phyloP scores from a whole-genome alignment of 192 early-diverging fungal genomes.

The Coemansia sp. region DNA sequence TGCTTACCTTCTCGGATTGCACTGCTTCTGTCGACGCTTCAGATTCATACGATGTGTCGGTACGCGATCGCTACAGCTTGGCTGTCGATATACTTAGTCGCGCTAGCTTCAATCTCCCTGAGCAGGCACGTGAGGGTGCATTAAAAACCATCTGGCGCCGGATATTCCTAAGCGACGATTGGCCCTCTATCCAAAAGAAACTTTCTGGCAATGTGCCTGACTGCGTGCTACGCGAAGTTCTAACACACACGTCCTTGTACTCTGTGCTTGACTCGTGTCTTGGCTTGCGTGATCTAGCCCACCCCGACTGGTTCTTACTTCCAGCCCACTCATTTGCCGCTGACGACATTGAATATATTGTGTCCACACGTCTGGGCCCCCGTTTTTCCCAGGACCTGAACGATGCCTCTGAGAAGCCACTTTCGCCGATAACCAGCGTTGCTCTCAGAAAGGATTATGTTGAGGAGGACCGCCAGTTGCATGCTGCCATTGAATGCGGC shows the following conservation, averaged over 20 bases:
- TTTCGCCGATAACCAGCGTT: constrained; percentile 15
- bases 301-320: constrained; percentile 32
- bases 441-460: constrained; percentile 25
- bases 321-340: constrained; percentile 16
- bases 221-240: constrained; percentile 23
- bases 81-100: constrained; percentile 45
- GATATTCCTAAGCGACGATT: constrained; percentile 40
- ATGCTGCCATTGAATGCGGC: constrained; percentile 21
- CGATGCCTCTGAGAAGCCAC: constrained; percentile 4
- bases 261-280: constrained; percentile 27
- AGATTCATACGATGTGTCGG: constrained; percentile 3
- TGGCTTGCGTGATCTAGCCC: constrained; percentile 22
- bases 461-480: constrained; percentile 26
- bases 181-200: constrained; percentile 13
- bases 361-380: constrained; percentile 18
- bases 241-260: constrained; percentile 27
- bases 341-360: constrained; percentile 19
- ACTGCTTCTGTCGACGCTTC: not conserved
- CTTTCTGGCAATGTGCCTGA: constrained; percentile 24
- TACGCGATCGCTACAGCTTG: constrained; percentile 27
- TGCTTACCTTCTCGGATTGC: constrained; percentile 34
- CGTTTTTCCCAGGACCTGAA: constrained; percentile 13
- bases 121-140: constrained; percentile 22
- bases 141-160: constrained; percentile 48
- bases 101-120: constrained; percentile 23